These are phyloP conservation scores for Pilaira anomala DNA, from an alignment of 192 early-diverging fungal genomes.

Conservation along the genomic window DNA sequence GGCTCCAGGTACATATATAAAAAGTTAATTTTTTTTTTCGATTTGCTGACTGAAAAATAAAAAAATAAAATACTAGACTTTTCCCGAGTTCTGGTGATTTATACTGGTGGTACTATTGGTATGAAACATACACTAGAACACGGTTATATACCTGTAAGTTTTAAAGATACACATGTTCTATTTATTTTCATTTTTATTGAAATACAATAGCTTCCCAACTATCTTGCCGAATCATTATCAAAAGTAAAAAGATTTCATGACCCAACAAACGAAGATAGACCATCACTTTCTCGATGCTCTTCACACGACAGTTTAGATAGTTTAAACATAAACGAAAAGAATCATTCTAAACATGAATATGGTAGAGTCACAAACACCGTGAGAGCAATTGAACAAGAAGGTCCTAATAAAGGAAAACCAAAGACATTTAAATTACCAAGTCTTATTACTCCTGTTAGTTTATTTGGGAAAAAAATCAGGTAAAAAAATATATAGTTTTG, in stretches of 20 bases:
- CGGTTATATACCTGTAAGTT: conserved; percentile 67
- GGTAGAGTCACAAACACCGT: conserved; percentile 25
- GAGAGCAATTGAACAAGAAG: conserved; percentile 7
- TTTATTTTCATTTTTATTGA: not conserved
- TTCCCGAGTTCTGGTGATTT: conserved; percentile 82
- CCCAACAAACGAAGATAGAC: conserved; percentile 31
- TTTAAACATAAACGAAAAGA: conserved; percentile 25
- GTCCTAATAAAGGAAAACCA: not conserved
- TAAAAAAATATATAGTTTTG: conserved; percentile 6
- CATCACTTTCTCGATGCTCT: conserved; percentile 17
- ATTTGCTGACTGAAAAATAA: not conserved
- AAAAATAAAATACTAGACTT: conserved; percentile 47
- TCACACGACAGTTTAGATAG: conserved; percentile 29
- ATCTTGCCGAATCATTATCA: conserved; percentile 74
- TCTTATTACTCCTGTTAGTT: conserved; percentile 81
- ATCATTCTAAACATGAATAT: not conserved
- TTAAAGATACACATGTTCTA: not conserved
- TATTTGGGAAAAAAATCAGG: conserved; percentile 88
- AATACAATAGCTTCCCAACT: conserved; percentile 57
- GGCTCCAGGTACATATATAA: conserved; percentile 43
- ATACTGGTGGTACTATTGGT: conserved; percentile 94
- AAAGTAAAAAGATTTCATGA: conserved; percentile 84
- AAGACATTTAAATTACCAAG: conserved; percentile 22
- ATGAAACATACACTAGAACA: conserved; percentile 73
- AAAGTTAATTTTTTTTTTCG: not conserved